Percentiles rank a stretch among this genome's conserved stretches.
These are phyloP conservation scores for Ogataea methanolica DNA, from an alignment of 805 yeast species.

Conservation along the genomic window DNA sequence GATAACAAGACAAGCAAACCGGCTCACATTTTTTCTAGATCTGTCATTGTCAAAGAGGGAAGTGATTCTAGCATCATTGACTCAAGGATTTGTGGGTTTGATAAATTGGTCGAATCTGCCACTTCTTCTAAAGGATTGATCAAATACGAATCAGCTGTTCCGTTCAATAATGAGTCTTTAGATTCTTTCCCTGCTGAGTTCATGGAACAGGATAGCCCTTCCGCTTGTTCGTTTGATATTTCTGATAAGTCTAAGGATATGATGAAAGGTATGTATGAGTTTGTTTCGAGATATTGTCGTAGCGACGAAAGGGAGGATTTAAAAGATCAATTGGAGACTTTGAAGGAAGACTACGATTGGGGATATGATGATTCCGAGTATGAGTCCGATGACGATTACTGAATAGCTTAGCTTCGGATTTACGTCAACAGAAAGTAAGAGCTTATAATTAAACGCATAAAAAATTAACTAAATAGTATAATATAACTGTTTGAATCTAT, in stretches of 20 bases:
- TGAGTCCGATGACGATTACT: constrained; percentile 30
- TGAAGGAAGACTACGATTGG: constrained; percentile 43
- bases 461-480: not conserved
- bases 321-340: constrained; percentile 40
- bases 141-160: constrained; percentile 7
- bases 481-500: not conserved
- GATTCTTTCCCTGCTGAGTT: constrained; percentile 32
- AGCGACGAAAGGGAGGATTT: constrained; percentile 52
- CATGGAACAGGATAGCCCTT: constrained; percentile 3
- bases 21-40: constrained; percentile 24
- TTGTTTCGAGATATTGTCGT: constrained; percentile 23
- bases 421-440: too few species aligned
- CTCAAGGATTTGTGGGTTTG: constrained; percentile 6
- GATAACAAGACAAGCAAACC: not conserved
- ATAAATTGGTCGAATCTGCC: constrained; percentile 10
- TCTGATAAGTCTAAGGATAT: constrained; percentile 21
- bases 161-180: constrained; percentile 13
- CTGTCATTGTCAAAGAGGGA: constrained; percentile 20
- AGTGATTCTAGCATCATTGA: constrained; percentile 2
- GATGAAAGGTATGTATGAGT: constrained; percentile 21
- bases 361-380: constrained; percentile 48
- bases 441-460: too few species aligned
- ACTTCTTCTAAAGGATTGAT: constrained; percentile 13
- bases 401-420: not conserved
- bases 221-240: constrained; percentile 14